Percentiles rank a stretch among this genome's conserved stretches.
Conservation (phyloP, 202 grass and related monocot species). For the Carex sylvatica region DNA sequence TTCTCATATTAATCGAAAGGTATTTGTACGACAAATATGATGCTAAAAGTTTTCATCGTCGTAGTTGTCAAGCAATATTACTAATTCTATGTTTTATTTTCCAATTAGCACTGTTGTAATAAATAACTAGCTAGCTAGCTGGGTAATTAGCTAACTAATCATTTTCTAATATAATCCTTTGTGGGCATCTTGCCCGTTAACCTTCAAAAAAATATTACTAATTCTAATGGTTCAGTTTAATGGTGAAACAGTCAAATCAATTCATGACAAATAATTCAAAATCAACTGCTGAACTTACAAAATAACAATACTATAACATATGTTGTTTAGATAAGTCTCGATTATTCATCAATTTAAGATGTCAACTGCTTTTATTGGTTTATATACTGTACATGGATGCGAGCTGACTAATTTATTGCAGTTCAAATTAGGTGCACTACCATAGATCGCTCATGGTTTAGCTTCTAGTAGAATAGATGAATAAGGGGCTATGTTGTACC, state of each 20-base stretch:
- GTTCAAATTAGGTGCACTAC: not conserved
- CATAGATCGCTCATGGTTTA: slow-evolving; percentile 36
- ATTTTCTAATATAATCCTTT: too few relatives aligned
- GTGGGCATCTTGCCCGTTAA: too few relatives aligned
- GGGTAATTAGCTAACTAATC: too few relatives aligned
- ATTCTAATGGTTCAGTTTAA: not conserved
- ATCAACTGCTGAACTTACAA: not conserved
- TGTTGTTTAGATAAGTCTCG: too few relatives aligned
- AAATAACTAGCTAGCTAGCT: too few relatives aligned
- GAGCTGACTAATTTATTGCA: not conserved
- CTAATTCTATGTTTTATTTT: not conserved
- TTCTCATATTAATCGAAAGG: too few relatives aligned
- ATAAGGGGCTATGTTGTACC: slow-evolving; percentile 69
- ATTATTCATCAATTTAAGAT: not conserved
- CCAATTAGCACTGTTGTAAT: too few relatives aligned
- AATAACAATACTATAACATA: not conserved
- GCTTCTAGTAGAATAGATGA: slow-evolving; percentile 83
- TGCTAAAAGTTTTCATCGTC: too few relatives aligned
- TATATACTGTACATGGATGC: not conserved
- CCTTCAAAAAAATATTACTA: not conserved
- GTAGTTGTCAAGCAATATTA: not conserved
- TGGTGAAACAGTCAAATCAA: not conserved
- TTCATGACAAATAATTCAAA: not conserved
- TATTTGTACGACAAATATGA: too few relatives aligned
- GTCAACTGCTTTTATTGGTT: slow-evolving; percentile 13